Evolutionary conservation across 495 filamentous ascomycete species (phyloP), one percentile per base, ranked within the genome.

Genomic region (Hamigera avellanea): DNA sequence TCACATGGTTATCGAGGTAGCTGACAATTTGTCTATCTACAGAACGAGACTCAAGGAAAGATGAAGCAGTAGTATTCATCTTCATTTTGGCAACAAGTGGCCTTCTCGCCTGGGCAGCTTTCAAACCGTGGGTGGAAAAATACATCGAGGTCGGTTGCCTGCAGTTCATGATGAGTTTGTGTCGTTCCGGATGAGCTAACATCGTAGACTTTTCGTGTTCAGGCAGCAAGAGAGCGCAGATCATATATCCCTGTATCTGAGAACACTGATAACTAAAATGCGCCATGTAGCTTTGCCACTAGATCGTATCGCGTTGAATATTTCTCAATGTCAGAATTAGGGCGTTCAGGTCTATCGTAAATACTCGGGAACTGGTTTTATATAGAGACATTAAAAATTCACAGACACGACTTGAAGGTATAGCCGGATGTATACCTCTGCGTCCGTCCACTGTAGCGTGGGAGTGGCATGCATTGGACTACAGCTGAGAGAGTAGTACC

Each of bases 1-100:
- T n/a, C n/a, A n/a, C n/a, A n/a, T n/a, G n/a, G n/a, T n/a, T n/a
- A n/a, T n/a, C n/a, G n/a, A n/a, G n/a, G 26, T 30, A 34, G 33
- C 30, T 48, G 37, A 49, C 44, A 27, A 44, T 36, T n/a, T 18
- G 10, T 14, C 36, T 15, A 15, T 19, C 15, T 30, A 19, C 42
- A 81, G 77, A 95, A 57, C 71, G 89, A 42, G 89, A 96, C 54
- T 88, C 82, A 19, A 65, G 72, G 38, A 95, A 95, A 59, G 89
- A 94, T 48, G 72, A 86, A 57, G 72, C 87, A 21, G 87, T 98
- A 17, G 88, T 98, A 0, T 83, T 88, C 53, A 80, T 87, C 4
- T 98, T 98, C 53, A 86, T 98, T 16, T 59, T 87, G 39, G 80
- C 83, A 23, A 95, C 88, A 4, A 68, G 76, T n/a, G 83, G 83